Evolutionary conservation across 2,329 filamentous ascomycete genomes (phyloP).

Genomic region (Fusarium pseudocircinatum): DNA sequence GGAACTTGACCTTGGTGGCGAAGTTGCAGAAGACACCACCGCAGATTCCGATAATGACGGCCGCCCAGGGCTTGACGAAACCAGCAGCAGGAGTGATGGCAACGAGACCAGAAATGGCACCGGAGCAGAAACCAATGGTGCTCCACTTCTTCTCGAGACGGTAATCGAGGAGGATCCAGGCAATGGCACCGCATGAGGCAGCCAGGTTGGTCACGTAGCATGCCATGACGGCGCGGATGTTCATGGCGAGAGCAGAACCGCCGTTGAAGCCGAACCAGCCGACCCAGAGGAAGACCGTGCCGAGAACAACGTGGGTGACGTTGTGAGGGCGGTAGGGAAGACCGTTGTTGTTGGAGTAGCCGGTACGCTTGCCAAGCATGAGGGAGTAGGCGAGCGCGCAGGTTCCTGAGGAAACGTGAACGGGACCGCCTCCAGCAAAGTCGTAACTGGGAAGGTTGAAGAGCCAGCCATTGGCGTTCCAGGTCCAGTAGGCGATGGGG

Average conservation of each 20-base stretch:
- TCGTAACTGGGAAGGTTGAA: conserved; percentile 75
- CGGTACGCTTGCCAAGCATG: conserved; percentile 75
- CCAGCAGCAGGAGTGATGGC: conserved; percentile 87
- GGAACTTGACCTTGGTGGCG: conserved; percentile 82
- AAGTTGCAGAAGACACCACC: conserved; percentile 81
- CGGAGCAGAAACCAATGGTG: conserved; percentile 92
- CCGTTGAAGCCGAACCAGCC: conserved; percentile 98
- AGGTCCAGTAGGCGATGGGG: conserved; percentile 80
- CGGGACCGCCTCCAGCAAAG: conserved; percentile 79
- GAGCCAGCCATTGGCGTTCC: conserved; percentile 79
- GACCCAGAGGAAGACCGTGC: conserved; percentile 85
- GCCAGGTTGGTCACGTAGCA: conserved; percentile 89
- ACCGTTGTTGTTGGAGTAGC: conserved; percentile 68
- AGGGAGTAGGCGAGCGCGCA: conserved; percentile 77
- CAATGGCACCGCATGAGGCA: conserved; percentile 81
- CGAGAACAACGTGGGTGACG: conserved; percentile 77
- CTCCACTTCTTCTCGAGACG: conserved; percentile 94
- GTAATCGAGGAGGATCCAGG: conserved; percentile 88
- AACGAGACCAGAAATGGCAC: conserved; percentile 86
- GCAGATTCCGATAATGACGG: conserved; percentile 66
- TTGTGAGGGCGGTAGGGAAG: conserved; percentile 77
- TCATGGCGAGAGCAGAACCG: conserved; percentile 81
- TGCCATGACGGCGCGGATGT: conserved; percentile 89
- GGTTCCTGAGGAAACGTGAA: conserved; percentile 78
- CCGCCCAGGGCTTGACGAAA: conserved; percentile 75